Percentiles rank a stretch among this genome's conserved stretches.
Evolutionary conservation across 2,329 filamentous ascomycete species (phyloP).

Genomic region (Fragosphaeria purpurea): DNA sequence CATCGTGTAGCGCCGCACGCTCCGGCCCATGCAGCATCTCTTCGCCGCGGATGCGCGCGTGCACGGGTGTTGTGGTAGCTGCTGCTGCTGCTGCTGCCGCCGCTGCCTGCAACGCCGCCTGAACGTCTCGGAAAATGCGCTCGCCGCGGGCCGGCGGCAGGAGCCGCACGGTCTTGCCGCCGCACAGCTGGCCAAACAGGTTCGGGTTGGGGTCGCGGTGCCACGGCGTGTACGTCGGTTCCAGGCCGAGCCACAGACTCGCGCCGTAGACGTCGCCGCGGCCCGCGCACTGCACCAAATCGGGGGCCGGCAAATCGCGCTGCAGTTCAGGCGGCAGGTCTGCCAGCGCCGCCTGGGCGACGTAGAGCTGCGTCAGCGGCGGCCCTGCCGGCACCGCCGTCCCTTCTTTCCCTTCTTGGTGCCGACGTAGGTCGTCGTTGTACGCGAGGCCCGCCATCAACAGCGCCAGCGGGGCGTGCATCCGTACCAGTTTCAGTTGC

Average conservation of each 20-base stretch:
- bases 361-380: constrained; percentile 51
- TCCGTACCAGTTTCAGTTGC: constrained; percentile 34
- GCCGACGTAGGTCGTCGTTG: constrained; percentile 22
- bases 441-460: constrained; percentile 49
- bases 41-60: constrained; percentile 53
- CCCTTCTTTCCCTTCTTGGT: no score
- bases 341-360: constrained; percentile 68
- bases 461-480: constrained; percentile 53
- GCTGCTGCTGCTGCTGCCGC: constrained; percentile 11
- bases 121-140: constrained; percentile 48
- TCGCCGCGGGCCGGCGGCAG: constrained; percentile 55
- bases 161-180: constrained; percentile 63
- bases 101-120: constrained; percentile 23
- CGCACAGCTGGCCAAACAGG: constrained; percentile 72
- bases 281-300: constrained; percentile 51
- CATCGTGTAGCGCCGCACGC: constrained; percentile 52
- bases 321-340: constrained; percentile 55
- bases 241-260: constrained; percentile 78
- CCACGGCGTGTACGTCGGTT: constrained; percentile 80
- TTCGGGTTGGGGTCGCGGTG: constrained; percentile 95
- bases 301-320: constrained; percentile 58
- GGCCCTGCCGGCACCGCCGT: neutral
- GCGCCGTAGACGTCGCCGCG: constrained; percentile 79
- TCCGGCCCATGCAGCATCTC: constrained; percentile 90
- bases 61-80: neutral